Percentiles rank a stretch among this genome's conserved stretches.
These are phyloP conservation scores for Huntiella bhutanensis DNA, from an alignment of 2,329 filamentous ascomycete genomes.

Conservation along the genomic window DNA sequence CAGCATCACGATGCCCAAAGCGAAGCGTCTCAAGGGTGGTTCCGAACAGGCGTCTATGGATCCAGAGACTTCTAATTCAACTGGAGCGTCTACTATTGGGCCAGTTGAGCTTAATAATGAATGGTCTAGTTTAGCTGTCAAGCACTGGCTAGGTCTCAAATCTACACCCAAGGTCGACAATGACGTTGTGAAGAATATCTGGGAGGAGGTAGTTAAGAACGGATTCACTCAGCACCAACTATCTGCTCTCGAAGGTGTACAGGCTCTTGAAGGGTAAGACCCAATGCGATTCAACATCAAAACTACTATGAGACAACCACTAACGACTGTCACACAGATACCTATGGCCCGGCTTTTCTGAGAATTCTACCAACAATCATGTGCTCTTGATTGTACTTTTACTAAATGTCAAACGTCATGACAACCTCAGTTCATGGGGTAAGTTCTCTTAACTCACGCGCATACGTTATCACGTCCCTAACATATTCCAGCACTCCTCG, in stretches of 20 bases:
- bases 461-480: conserved; percentile 1
- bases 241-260: conserved; percentile 70
- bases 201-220: conserved; percentile 71
- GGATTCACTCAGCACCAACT: conserved; percentile 61
- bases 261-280: conserved; percentile 61
- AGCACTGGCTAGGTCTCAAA: conserved; percentile 63
- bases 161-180: conserved; percentile 58
- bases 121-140: conserved; percentile 60
- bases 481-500: conserved; percentile 46
- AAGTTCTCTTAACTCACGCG: conserved; percentile 16
- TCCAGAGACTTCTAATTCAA: conserved; percentile 18
- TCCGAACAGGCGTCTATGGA: conserved; percentile 4
- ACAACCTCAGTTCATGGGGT: conserved; percentile 79
- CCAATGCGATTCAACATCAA: neutral
- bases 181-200: conserved; percentile 75
- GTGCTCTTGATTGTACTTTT: conserved; percentile 73
- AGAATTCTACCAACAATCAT: conserved; percentile 80
- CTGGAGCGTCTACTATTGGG: conserved; percentile 16
- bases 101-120: conserved; percentile 43
- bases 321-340: conserved; percentile 38
- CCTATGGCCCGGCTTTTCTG: conserved; percentile 82
- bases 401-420: conserved; percentile 71
- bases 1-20: conserved; percentile 31
- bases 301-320: conserved; percentile 13
- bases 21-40: conserved; percentile 36